Conservation (phyloP, 176 grass and related monocot genomes). For the Tillandsia leiboldiana region DNA sequence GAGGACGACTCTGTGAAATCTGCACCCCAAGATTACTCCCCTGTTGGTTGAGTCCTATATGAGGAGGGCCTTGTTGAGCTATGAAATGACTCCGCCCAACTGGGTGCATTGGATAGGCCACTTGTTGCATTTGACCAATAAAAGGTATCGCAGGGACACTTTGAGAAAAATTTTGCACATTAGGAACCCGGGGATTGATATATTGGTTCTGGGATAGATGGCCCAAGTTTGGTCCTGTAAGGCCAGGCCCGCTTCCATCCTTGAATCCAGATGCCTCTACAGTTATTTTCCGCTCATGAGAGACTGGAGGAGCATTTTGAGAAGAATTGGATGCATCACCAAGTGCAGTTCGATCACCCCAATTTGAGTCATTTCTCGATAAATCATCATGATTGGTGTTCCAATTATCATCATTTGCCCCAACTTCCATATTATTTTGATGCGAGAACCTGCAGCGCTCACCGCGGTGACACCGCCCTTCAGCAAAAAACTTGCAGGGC, state of each 20-base stretch:
- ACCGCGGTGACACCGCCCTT: slow-evolving; percentile 63
- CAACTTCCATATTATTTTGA: slow-evolving; percentile 31
- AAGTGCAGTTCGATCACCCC: slow-evolving; percentile 28
- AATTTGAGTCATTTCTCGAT: slow-evolving; percentile 32
- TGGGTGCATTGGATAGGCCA: slow-evolving; percentile 28
- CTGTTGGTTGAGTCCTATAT: slow-evolving; percentile 31
- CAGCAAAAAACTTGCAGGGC: slow-evolving; percentile 82
- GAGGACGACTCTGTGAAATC: slow-evolving; percentile 25
- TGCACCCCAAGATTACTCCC: slow-evolving; percentile 34
- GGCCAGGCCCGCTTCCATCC: slow-evolving; percentile 17
- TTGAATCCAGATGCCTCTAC: slow-evolving; percentile 21
- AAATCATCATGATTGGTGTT: slow-evolving; percentile 20
- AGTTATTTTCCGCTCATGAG: slow-evolving; percentile 24
- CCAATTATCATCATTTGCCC: slow-evolving; percentile 33
- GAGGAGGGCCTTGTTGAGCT: slow-evolving; percentile 25
- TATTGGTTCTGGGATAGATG: slow-evolving; percentile 25
- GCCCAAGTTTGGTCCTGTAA: slow-evolving; percentile 25
- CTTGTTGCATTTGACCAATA: slow-evolving; percentile 38
- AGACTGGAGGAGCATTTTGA: slow-evolving; percentile 28
- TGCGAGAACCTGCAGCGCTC: slow-evolving; percentile 71
- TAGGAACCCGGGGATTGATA: slow-evolving; percentile 30
- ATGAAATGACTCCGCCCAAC: slow-evolving; percentile 40
- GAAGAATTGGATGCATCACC: slow-evolving; percentile 19
- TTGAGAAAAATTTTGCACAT: slow-evolving; percentile 22
- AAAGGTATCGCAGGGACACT: slow-evolving; percentile 26